Evolutionary conservation across 768 basidiomycete species (phyloP).

Genomic region (Lanmaoa rubissima): DNA sequence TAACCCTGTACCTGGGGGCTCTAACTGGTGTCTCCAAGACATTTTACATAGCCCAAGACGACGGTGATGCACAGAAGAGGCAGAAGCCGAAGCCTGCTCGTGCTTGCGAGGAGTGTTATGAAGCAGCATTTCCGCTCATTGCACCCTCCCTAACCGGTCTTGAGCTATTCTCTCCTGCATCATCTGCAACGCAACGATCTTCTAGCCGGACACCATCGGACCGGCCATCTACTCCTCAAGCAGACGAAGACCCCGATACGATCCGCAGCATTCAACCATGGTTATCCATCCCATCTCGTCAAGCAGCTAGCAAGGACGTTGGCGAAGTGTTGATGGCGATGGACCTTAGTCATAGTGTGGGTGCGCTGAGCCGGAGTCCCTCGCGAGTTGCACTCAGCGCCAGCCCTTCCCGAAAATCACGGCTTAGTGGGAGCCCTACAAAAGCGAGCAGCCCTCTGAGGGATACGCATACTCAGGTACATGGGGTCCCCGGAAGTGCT

Average conservation of each 20-base stretch:
- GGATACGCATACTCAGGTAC: slow-evolving; percentile 9
- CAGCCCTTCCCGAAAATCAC: slow-evolving; percentile 26
- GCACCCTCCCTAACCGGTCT: not conserved
- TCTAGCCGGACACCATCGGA: slow-evolving; percentile 13
- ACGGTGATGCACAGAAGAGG: slow-evolving; percentile 45
- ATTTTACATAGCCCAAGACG: slow-evolving; percentile 62
- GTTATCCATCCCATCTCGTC: slow-evolving; percentile 29
- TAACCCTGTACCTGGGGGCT: not conserved
- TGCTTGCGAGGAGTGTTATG: slow-evolving; percentile 84
- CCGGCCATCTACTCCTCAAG: slow-evolving; percentile 19
- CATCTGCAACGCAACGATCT: slow-evolving; percentile 7
- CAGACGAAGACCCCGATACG: slow-evolving; percentile 7
- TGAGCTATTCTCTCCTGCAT: slow-evolving; percentile 5
- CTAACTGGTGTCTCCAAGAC: slow-evolving; percentile 48
- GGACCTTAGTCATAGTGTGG: slow-evolving; percentile 22
- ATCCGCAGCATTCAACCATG: slow-evolving; percentile 27
- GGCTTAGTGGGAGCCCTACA: slow-evolving; percentile 22
- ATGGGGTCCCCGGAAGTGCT: slow-evolving; percentile 9
- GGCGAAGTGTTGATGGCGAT: slow-evolving; percentile 41
- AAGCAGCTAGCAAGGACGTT: slow-evolving; percentile 16
- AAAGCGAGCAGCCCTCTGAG: slow-evolving; percentile 19
- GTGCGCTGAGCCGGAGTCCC: slow-evolving; percentile 24
- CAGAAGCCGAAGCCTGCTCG: slow-evolving; percentile 61
- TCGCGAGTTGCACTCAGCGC: slow-evolving; percentile 17
- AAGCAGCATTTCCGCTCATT: slow-evolving; percentile 72